phyloP scores from a whole-genome alignment of 768 basidiomycete genomes.

The Termitomyces sp. region DNA sequence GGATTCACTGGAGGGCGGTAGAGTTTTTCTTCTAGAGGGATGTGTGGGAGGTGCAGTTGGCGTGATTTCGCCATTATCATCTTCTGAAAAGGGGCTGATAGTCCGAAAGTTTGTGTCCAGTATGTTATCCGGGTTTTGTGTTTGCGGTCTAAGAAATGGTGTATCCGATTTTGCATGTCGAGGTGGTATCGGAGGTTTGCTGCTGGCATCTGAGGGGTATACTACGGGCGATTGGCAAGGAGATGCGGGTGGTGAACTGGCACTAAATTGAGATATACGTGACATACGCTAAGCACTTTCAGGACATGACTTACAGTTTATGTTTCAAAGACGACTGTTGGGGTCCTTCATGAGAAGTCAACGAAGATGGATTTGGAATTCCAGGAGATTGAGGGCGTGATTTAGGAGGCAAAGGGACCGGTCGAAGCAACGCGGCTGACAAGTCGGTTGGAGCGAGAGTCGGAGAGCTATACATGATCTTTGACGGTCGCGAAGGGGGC shows the following conservation, averaged over 20 bases:
- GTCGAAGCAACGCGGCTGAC: conserved; percentile 47
- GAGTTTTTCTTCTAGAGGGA: conserved; percentile 12
- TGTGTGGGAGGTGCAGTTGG: conserved; percentile 14
- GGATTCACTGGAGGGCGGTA: conserved; percentile 27
- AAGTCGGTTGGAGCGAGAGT: conserved; percentile 25
- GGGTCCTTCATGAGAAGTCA: conserved; percentile 13
- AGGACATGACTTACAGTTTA: conserved; percentile 40
- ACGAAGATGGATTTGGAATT: conserved; percentile 3
- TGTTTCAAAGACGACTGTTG: conserved; percentile 31
- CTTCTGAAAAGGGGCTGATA: conserved; percentile 21
- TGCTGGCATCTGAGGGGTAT: conserved; percentile 18
- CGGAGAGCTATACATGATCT: conserved; percentile 29
- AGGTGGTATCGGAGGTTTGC: conserved; percentile 19
- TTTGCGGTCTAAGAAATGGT: conserved; percentile 13
- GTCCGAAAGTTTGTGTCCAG: conserved; percentile 12
- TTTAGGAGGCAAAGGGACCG: conserved; percentile 35
- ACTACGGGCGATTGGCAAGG: conserved; percentile 4
- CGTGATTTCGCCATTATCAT: conserved; percentile 10
- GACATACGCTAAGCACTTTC: background rate
- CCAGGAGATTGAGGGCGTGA: conserved; percentile 11
- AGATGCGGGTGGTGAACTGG: conserved; percentile 10
- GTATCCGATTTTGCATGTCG: conserved; percentile 17
- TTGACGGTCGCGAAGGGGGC: conserved; percentile 36
- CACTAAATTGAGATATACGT: conserved; percentile 4
- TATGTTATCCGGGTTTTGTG: conserved; percentile 14